Percentiles rank a stretch among this genome's conserved stretches.
Evolutionary conservation across 2,329 filamentous ascomycete genomes (phyloP).

Genomic region (Rhynchosporium agropyri): DNA sequence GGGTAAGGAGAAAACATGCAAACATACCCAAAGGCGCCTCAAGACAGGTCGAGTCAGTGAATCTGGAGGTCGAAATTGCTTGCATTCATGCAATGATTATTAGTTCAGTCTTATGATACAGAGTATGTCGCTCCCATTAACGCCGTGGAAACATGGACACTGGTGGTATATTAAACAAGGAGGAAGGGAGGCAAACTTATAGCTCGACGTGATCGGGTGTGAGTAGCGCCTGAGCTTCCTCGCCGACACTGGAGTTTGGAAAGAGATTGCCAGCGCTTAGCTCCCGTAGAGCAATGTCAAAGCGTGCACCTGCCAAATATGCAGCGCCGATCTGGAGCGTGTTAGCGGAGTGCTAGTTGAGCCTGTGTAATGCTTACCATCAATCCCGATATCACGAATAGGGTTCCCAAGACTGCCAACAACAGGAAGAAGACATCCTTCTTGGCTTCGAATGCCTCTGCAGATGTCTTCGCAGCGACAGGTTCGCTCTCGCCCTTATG

Average conservation of each 20-base stretch:
- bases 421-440: constrained; percentile 65
- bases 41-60: neutral
- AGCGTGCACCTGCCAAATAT: constrained; percentile 79
- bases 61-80: constrained; percentile 5
- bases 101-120: constrained; percentile 18
- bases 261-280: constrained; percentile 51
- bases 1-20: neutral
- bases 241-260: constrained; percentile 35
- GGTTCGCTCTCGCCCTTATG: constrained; percentile 40
- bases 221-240: constrained; percentile 37
- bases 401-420: constrained; percentile 64
- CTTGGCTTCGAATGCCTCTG: constrained; percentile 51
- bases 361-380: constrained; percentile 66
- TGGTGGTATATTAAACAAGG: constrained; percentile 26
- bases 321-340: constrained; percentile 69
- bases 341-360: constrained; percentile 24
- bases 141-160: constrained; percentile 13
- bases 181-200: constrained; percentile 23
- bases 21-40: neutral
- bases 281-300: constrained; percentile 69
- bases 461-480: constrained; percentile 16
- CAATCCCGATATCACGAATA: constrained; percentile 69
- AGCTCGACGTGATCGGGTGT: constrained; percentile 39
- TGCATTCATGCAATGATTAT: constrained; percentile 13
- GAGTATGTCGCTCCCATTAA: constrained; percentile 17